A percentile compares a stretch with the other conserved stretches of the same genome.
Evolutionary conservation across 2,329 filamentous ascomycete genomes (phyloP).

Genomic region (Grosmannia penicillata): DNA sequence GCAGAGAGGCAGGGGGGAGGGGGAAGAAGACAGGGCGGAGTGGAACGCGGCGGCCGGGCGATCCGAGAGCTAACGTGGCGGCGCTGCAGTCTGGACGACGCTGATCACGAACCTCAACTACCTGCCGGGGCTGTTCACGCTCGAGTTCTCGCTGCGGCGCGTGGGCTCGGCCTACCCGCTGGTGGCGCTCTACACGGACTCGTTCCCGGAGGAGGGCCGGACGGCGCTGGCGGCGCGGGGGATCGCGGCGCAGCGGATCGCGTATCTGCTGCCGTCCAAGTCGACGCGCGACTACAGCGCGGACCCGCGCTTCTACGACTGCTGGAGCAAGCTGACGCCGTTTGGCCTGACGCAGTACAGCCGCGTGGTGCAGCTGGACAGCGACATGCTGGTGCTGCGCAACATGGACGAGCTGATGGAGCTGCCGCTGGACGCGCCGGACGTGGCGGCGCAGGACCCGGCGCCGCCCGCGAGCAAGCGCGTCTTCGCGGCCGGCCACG

Average conservation of each 20-base stretch:
- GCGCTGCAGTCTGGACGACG: constrained; percentile 57
- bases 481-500: constrained; percentile 73
- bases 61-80: not conserved
- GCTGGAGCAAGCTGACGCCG: constrained; percentile 74
- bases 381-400: constrained; percentile 67
- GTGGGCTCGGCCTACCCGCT: constrained; percentile 58
- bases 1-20: not conserved
- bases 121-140: constrained; percentile 67
- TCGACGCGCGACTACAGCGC: constrained; percentile 52
- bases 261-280: constrained; percentile 54
- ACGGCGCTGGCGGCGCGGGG: constrained; percentile 52
- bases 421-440: constrained; percentile 36
- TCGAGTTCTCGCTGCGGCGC: constrained; percentile 60
- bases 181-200: constrained; percentile 68
- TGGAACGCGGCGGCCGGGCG: too few relatives aligned
- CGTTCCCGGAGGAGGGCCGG: constrained; percentile 54
- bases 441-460: constrained; percentile 8
- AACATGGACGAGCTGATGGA: constrained; percentile 94
- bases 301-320: constrained; percentile 77
- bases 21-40: too few relatives aligned
- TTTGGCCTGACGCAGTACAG: constrained; percentile 66
- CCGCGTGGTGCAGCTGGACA: constrained; percentile 71
- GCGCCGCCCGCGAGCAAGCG: constrained; percentile 26
- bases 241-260: constrained; percentile 56
- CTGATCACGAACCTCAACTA: constrained; percentile 77